A percentile compares a stretch with the other conserved stretches of the same genome.
These are phyloP conservation scores for Fusarium decemcellulare DNA, from an alignment of 2,329 filamentous ascomycete genomes.

Conservation along the genomic window DNA sequence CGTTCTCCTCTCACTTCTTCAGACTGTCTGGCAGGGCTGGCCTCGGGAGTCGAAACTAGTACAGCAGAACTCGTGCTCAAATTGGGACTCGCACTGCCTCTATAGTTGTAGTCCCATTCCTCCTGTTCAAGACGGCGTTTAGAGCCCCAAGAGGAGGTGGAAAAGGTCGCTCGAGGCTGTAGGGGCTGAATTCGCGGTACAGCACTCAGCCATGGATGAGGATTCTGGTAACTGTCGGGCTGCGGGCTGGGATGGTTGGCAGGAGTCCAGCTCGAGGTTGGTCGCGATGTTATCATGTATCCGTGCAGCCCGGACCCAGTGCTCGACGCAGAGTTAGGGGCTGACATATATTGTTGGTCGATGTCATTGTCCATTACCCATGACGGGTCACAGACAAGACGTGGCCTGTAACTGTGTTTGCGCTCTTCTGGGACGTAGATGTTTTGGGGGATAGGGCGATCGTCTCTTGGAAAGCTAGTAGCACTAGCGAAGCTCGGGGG, in stretches of 20 bases:
- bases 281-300: constrained; percentile 46
- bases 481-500: constrained; percentile 21
- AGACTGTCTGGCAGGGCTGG: constrained; percentile 28
- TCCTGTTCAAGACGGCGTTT: constrained; percentile 44
- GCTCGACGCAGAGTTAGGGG: constrained; percentile 48
- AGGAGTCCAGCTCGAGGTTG: constrained; percentile 40
- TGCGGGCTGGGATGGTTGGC: constrained; percentile 34
- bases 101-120: constrained; percentile 33
- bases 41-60: constrained; percentile 34
- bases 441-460: constrained; percentile 14
- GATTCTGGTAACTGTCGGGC: constrained; percentile 27
- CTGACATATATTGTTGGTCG: constrained; percentile 39
- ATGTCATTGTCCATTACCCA: constrained; percentile 38
- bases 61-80: constrained; percentile 25
- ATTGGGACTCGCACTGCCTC: constrained; percentile 41
- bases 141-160: constrained; percentile 28
- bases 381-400: constrained; percentile 42
- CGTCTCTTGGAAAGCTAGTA: constrained; percentile 42
- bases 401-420: constrained; percentile 33
- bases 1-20: not conserved
- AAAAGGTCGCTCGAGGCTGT: constrained; percentile 20
- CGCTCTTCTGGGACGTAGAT: constrained; percentile 37
- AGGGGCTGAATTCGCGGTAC: constrained; percentile 37
- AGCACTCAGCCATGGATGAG: constrained; percentile 40
- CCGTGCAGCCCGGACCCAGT: constrained; percentile 44